Evolutionary conservation across 1,284 basidiomycete genomes (phyloP).

Genomic region (Cystobasidium sp.): DNA sequence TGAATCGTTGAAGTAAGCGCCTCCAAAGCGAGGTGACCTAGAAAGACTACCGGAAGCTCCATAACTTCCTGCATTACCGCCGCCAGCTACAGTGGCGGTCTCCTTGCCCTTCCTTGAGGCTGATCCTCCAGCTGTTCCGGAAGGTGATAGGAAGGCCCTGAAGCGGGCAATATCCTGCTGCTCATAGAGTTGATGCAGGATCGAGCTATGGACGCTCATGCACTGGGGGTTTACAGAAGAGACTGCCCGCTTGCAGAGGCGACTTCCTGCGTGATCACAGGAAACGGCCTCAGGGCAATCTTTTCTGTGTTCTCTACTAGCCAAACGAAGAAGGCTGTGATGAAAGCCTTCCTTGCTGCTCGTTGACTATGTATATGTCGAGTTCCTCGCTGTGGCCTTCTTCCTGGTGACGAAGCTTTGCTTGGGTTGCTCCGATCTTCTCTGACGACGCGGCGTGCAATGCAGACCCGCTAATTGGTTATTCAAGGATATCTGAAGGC

Average conservation of each 20-base stretch:
- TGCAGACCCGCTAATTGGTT: neutral
- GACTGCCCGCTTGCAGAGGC: slow-evolving; percentile 15
- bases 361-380: neutral
- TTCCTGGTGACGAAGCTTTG: slow-evolving; percentile 6
- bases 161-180: slow-evolving; percentile 34
- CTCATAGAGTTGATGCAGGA: slow-evolving; percentile 43
- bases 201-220: slow-evolving; percentile 38
- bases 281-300: slow-evolving; percentile 8
- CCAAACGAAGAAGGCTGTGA: neutral
- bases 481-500: neutral
- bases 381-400: neutral
- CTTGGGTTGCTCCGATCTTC: slow-evolving; percentile 7
- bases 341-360: neutral
- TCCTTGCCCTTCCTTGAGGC: slow-evolving; percentile 28
- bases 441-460: neutral
- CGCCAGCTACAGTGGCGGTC: slow-evolving; percentile 9
- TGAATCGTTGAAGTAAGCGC: slow-evolving; percentile 8
- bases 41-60: slow-evolving; percentile 17
- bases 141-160: slow-evolving; percentile 35
- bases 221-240: slow-evolving; percentile 24
- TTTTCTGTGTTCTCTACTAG: slow-evolving; percentile 15
- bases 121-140: neutral
- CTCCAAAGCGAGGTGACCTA: slow-evolving; percentile 33
- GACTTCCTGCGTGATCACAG: slow-evolving; percentile 19
- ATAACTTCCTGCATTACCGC: slow-evolving; percentile 26